These are phyloP conservation scores for Termitomyces sp. DNA, from an alignment of 768 basidiomycete species.

Conservation along the genomic window DNA sequence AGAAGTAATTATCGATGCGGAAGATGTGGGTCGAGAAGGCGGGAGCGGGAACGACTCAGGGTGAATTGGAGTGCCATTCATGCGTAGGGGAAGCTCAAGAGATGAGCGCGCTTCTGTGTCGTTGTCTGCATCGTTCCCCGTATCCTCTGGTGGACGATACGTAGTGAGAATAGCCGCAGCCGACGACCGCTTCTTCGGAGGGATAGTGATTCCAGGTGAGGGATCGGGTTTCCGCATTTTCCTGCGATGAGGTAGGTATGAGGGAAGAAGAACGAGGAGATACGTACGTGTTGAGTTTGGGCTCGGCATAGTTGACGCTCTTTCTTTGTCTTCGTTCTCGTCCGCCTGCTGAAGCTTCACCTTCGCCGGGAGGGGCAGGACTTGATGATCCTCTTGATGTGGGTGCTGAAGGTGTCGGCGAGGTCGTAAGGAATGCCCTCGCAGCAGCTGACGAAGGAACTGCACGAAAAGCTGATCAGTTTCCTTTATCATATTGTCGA, in stretches of 20 bases:
- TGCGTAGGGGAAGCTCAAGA: conserved; percentile 23
- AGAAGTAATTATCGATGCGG: conserved; percentile 28
- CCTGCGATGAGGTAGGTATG: conserved; percentile 29
- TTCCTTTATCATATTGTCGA: background rate
- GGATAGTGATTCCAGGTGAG: conserved; percentile 29
- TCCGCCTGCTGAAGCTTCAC: conserved; percentile 32
- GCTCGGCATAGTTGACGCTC: conserved; percentile 84
- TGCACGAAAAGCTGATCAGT: conserved; percentile 6
- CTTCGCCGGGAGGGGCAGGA: conserved; percentile 31
- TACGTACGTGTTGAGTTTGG: conserved; percentile 82
- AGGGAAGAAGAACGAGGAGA: background rate
- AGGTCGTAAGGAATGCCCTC: conserved; percentile 16
- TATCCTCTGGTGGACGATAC: conserved; percentile 24
- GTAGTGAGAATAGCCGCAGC: conserved; percentile 36
- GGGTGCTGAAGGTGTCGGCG: conserved; percentile 39
- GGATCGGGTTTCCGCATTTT: conserved; percentile 89
- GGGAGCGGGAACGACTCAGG: conserved; percentile 34
- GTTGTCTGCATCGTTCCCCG: conserved; percentile 28
- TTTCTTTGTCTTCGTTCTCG: conserved; percentile 63
- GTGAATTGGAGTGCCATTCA: conserved; percentile 24
- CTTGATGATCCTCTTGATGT: conserved; percentile 50
- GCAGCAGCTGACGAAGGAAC: conserved; percentile 13
- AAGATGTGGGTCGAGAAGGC: conserved; percentile 30
- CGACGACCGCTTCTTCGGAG: conserved; percentile 43
- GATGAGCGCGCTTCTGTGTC: conserved; percentile 38